phyloP scores from a whole-genome alignment of 1,284 basidiomycete genomes.

The Trametes pubescens region DNA sequence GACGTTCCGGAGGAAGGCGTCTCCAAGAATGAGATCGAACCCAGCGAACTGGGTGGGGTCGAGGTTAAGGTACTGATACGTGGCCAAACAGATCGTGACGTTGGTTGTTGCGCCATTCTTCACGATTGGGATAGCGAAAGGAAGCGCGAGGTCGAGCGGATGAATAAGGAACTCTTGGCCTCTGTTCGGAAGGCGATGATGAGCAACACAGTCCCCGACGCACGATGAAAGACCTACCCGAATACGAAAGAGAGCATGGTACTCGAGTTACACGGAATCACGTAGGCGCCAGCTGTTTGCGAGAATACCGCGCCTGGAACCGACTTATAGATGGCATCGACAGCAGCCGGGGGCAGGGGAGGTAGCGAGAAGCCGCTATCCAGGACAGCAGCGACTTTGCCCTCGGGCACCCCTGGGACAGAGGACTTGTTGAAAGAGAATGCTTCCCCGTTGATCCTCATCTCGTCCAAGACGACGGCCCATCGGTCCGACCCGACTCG shows the following conservation, averaged over 20 bases:
- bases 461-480: constrained; percentile 40
- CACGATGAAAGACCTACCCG: constrained; percentile 31
- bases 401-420: constrained; percentile 36
- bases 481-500: constrained; percentile 56
- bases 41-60: constrained; percentile 36
- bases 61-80: constrained; percentile 20
- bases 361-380: constrained; percentile 45
- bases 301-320: constrained; percentile 39
- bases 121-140: not conserved
- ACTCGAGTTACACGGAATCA: constrained; percentile 38
- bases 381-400: constrained; percentile 41
- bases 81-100: constrained; percentile 12
- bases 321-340: constrained; percentile 42
- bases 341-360: constrained; percentile 38
- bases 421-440: constrained; percentile 40
- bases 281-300: constrained; percentile 31
- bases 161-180: constrained; percentile 24
- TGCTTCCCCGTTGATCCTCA: constrained; percentile 40
- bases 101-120: constrained; percentile 13
- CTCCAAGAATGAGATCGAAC: constrained; percentile 49
- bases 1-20: constrained; percentile 49
- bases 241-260: constrained; percentile 40
- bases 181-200: not conserved
- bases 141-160: constrained; percentile 17
- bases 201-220: not conserved